phyloP scores from a whole-genome alignment of 2,329 filamentous ascomycete species.

The Pezicula neosporulosa region DNA sequence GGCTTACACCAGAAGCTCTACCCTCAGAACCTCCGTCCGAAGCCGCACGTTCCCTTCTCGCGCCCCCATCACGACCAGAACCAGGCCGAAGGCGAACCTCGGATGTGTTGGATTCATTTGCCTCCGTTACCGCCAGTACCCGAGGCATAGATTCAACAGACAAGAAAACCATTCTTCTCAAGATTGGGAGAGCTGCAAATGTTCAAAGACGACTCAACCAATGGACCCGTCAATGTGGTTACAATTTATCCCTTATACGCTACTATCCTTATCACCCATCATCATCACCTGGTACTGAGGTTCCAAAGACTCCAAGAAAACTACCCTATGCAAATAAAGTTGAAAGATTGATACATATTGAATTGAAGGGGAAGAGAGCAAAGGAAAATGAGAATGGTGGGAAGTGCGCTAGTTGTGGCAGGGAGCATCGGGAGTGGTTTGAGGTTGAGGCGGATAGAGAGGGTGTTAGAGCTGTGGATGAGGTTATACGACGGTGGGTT shows the following conservation, averaged over 20 bases:
- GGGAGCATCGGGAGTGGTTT: slow-evolving; percentile 93
- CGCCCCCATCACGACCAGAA: slow-evolving; percentile 40
- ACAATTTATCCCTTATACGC: slow-evolving; percentile 80
- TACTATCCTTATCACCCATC: slow-evolving; percentile 76
- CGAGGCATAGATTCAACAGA: slow-evolving; percentile 22
- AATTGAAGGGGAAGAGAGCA: slow-evolving; percentile 61
- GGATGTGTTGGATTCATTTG: slow-evolving; percentile 52
- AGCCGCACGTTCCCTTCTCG: slow-evolving; percentile 55
- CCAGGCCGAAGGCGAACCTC: slow-evolving; percentile 41
- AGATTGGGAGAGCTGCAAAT: slow-evolving; percentile 70
- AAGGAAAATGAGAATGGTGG: slow-evolving; percentile 43
- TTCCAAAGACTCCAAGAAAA: slow-evolving; percentile 53
- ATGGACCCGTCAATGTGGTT: slow-evolving; percentile 90
- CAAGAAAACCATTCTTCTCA: slow-evolving; percentile 62
- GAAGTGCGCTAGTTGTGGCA: slow-evolving; percentile 74
- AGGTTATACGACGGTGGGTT: slow-evolving; percentile 80
- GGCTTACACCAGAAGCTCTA: slow-evolving; percentile 71
- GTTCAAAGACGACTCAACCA: slow-evolving; percentile 89
- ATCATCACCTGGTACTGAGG: slow-evolving; percentile 15
- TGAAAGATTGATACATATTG: slow-evolving; percentile 85
- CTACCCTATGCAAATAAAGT: slow-evolving; percentile 85
- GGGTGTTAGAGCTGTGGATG: slow-evolving; percentile 65
- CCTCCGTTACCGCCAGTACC: slow-evolving; percentile 25
- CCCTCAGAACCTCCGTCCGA: slow-evolving; percentile 52
- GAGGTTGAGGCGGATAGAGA: slow-evolving; percentile 74